A percentile compares a stretch with the other conserved stretches of the same genome.
phyloP scores from a whole-genome alignment of 2,329 filamentous ascomycete species.

The Bimuria novae-zelandiae region DNA sequence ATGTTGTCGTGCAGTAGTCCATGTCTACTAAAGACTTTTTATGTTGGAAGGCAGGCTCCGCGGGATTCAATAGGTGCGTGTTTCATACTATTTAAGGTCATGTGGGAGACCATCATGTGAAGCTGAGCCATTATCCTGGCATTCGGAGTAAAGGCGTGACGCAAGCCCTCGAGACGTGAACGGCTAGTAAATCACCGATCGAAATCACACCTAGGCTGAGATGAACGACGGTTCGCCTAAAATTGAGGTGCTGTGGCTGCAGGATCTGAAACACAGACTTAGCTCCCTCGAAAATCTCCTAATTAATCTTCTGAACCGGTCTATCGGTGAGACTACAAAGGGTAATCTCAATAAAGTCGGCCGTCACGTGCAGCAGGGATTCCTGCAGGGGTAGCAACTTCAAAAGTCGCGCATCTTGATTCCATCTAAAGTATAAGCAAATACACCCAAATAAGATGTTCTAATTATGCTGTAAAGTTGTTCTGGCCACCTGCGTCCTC shows the following conservation, averaged over 20 bases:
- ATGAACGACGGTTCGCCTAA: neutral
- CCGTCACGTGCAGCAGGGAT: too few species aligned
- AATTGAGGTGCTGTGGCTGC: neutral
- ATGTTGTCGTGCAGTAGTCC: neutral
- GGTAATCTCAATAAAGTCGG: too few species aligned
- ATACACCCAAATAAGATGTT: too few species aligned
- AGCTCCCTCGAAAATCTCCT: neutral
- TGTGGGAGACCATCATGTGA: neutral
- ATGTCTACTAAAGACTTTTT: too few species aligned
- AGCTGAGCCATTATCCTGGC: neutral
- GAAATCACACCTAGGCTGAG: neutral
- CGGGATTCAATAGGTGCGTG: too few species aligned
- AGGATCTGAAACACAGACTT: slow-evolving; percentile 3
- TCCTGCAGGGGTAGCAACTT: too few species aligned
- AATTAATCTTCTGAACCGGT: neutral
- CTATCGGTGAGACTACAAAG: neutral
- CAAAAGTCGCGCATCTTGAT: too few species aligned
- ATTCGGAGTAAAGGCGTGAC: neutral
- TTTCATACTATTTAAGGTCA: too few species aligned
- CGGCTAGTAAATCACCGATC: neutral
- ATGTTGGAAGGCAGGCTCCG: neutral
- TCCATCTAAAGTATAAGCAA: too few species aligned
- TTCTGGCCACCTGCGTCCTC: too few species aligned
- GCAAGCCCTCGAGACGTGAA: neutral
- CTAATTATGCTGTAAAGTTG: too few species aligned